A percentile compares a stretch with the other conserved stretches of the same genome.
These are phyloP conservation scores for Lachnellula occidentalis DNA, from an alignment of 2,329 filamentous ascomycete genomes.

Conservation along the genomic window DNA sequence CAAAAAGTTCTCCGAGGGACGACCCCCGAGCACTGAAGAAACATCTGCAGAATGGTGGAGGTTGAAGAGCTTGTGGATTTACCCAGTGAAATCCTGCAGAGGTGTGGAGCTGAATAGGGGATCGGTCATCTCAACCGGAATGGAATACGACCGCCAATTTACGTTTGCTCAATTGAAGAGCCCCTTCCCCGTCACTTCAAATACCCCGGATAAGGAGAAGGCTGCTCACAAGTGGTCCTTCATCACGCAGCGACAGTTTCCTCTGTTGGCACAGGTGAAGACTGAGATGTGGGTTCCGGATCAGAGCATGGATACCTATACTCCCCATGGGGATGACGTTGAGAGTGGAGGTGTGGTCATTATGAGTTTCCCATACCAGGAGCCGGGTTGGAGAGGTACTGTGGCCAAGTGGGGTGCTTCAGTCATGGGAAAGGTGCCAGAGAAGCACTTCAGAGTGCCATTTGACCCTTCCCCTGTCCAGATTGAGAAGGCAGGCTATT, in stretches of 20 bases:
- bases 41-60: constrained; percentile 36
- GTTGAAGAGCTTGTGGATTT: constrained; percentile 69
- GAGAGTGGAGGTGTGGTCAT: constrained; percentile 56
- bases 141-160: constrained; percentile 78
- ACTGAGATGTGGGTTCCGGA: constrained; percentile 67
- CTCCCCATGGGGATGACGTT: constrained; percentile 42
- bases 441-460: constrained; percentile 62
- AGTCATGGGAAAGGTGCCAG: constrained; percentile 46
- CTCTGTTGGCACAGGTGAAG: constrained; percentile 64
- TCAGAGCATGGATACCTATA: constrained; percentile 46
- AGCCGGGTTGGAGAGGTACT: constrained; percentile 43
- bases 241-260: constrained; percentile 64
- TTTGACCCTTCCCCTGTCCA: constrained; percentile 54
- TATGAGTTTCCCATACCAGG: constrained; percentile 59
- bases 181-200: constrained; percentile 39
- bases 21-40: constrained; percentile 31
- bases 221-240: constrained; percentile 58
- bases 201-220: constrained; percentile 34
- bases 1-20: constrained; percentile 40
- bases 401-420: constrained; percentile 44
- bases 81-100: constrained; percentile 77
- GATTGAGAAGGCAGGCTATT: constrained; percentile 54
- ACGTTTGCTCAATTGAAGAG: constrained; percentile 66
- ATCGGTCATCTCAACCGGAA: constrained; percentile 60
- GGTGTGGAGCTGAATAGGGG: constrained; percentile 67